These are phyloP conservation scores for Didymella pinodella DNA, from an alignment of 2,329 filamentous ascomycete species.

Conservation along the genomic window DNA sequence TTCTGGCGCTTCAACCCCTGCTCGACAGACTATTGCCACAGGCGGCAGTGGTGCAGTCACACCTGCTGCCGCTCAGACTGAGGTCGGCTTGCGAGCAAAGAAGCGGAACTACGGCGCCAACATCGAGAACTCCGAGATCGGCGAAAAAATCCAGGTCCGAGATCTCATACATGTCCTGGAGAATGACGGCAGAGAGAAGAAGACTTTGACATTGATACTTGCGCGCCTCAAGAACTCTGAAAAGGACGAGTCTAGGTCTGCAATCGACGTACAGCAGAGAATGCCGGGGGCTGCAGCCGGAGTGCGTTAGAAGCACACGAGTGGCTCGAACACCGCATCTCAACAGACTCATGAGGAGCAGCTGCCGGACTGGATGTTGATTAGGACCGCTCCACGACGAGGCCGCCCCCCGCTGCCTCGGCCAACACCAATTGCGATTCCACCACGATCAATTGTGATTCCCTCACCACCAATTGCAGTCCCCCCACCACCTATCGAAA, in stretches of 20 bases:
- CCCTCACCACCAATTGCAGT: too few relatives aligned
- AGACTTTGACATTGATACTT: conserved; percentile 53
- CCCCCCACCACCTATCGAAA: neutral
- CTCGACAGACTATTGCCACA: conserved; percentile 35
- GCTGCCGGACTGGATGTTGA: neutral
- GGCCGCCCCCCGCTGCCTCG: neutral
- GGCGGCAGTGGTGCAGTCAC: conserved; percentile 39
- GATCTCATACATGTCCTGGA: conserved; percentile 84
- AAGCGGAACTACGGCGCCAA: conserved; percentile 73
- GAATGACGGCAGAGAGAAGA: conserved; percentile 73
- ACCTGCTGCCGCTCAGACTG: conserved; percentile 30
- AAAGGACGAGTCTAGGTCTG: conserved; percentile 33
- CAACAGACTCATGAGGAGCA: neutral
- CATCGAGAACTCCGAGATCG: conserved; percentile 80
- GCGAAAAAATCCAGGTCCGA: conserved; percentile 80
- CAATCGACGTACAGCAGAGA: conserved; percentile 14
- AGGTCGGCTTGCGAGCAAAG: conserved; percentile 61
- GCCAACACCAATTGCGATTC: neutral
- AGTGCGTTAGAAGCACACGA: conserved; percentile 10
- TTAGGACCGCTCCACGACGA: too few relatives aligned
- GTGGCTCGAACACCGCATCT: neutral
- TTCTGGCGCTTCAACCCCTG: conserved; percentile 46
- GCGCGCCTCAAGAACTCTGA: conserved; percentile 44
- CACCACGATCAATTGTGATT: too few relatives aligned
- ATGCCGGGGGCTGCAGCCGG: conserved; percentile 19